These are phyloP conservation scores for Metschnikowia corniflorae DNA, from an alignment of 805 yeast species.

Conservation along the genomic window DNA sequence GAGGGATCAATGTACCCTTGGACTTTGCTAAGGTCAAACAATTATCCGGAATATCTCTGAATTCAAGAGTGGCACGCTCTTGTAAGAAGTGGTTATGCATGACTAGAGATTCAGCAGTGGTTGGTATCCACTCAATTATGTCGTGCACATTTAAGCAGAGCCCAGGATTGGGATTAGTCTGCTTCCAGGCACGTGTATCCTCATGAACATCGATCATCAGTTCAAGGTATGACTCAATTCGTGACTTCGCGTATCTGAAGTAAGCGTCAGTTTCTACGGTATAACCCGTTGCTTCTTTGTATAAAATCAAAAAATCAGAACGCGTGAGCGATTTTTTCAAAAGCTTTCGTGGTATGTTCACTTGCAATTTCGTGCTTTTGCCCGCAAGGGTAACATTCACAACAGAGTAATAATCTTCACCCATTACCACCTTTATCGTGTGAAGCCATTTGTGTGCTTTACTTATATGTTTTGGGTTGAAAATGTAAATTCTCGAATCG, in stretches of 20 bases:
- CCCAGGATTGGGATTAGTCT: slow-evolving; percentile 38
- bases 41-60: slow-evolving; percentile 34
- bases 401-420: slow-evolving; percentile 24
- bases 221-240: slow-evolving; percentile 20
- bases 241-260: slow-evolving; percentile 38
- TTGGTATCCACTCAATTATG: slow-evolving; percentile 53
- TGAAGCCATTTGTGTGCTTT: slow-evolving; percentile 64
- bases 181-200: slow-evolving; percentile 8
- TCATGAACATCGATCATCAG: not conserved
- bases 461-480: slow-evolving; percentile 50
- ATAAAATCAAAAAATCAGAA: slow-evolving; percentile 9
- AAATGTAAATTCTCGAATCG: slow-evolving; percentile 42
- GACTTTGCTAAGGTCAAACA: slow-evolving; percentile 17
- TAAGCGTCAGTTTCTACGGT: slow-evolving; percentile 21
- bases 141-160: slow-evolving; percentile 65
- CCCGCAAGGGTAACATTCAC: slow-evolving; percentile 45
- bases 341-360: slow-evolving; percentile 41
- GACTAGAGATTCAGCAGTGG: slow-evolving; percentile 27
- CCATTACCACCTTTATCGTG: slow-evolving; percentile 49
- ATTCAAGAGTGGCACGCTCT: slow-evolving; percentile 51
- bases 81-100: slow-evolving; percentile 31
- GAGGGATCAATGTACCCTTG: slow-evolving; percentile 3
- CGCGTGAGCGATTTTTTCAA: slow-evolving; percentile 10
- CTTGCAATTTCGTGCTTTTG: slow-evolving; percentile 40
- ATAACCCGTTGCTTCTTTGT: slow-evolving; percentile 22